These are phyloP conservation scores for Dichotomopilus funicola DNA, from an alignment of 2,329 filamentous ascomycete species.

Conservation along the genomic window DNA sequence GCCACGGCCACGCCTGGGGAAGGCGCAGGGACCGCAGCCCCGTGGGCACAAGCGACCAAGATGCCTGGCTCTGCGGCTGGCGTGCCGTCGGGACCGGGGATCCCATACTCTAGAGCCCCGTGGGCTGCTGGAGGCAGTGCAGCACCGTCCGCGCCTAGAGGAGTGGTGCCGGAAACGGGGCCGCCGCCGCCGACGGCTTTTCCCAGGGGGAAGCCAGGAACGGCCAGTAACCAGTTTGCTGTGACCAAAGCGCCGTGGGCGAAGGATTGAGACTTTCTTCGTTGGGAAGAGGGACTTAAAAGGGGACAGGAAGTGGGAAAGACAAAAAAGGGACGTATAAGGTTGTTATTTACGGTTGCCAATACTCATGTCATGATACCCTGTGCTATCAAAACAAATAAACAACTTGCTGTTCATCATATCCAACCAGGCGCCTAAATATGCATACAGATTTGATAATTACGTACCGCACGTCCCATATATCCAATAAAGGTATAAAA, in stretches of 20 bases:
- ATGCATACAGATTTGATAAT: too few species aligned
- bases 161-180: constrained; percentile 12
- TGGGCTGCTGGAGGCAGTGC: constrained; percentile 9
- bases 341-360: too few species aligned
- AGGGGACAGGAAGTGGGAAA: too few species aligned
- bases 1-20: background rate
- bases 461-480: too few species aligned
- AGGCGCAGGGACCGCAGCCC: constrained; percentile 20
- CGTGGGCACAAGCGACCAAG: constrained; percentile 24
- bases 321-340: too few species aligned
- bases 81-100: constrained; percentile 21
- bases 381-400: too few species aligned
- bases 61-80: constrained; percentile 19
- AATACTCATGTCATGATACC: too few species aligned
- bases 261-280: constrained; percentile 22
- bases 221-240: constrained; percentile 34
- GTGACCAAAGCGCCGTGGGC: constrained; percentile 45
- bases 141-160: constrained; percentile 9
- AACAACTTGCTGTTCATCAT: too few species aligned
- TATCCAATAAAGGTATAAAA: too few species aligned
- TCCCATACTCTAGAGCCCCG: constrained; percentile 34
- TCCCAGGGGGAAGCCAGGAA: constrained; percentile 24
- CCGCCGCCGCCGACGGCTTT: constrained; percentile 19
- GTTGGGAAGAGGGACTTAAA: too few species aligned
- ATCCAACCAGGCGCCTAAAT: too few species aligned